phyloP scores from a whole-genome alignment of 169 alveolate genomes.

The Sarcocystis neurona region DNA sequence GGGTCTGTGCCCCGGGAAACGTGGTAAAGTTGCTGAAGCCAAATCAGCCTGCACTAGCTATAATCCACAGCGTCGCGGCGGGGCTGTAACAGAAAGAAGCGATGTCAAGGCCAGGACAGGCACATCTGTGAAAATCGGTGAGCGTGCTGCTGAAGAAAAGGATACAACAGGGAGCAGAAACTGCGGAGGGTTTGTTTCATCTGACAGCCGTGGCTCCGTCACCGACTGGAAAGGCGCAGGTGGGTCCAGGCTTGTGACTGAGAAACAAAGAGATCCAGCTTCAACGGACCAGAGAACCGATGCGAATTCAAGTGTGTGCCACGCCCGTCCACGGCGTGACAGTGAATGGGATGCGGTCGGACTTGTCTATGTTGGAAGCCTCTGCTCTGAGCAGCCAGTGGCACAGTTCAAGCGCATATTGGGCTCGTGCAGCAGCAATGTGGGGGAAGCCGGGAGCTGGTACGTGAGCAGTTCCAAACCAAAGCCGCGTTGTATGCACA shows the following conservation, averaged over 20 bases:
- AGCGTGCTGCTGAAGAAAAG: neutral
- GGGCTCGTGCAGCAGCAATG: neutral
- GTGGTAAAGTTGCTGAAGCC: neutral
- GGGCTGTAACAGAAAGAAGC: no score
- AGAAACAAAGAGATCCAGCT: no score
- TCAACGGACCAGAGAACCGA: no score
- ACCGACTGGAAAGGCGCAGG: neutral
- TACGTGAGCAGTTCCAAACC: constrained; percentile 22
- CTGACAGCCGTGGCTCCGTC: neutral
- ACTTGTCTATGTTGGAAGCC: constrained; percentile 27
- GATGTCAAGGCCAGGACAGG: no score
- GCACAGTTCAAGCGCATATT: neutral
- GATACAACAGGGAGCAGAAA: neutral
- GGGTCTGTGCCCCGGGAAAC: neutral
- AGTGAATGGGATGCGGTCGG: constrained; percentile 27
- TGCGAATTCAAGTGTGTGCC: neutral
- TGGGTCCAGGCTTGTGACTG: no score
- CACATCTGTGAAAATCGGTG: no score
- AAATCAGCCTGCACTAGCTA: neutral
- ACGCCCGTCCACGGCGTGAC: neutral
- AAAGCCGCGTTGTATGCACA: no score
- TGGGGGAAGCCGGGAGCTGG: neutral
- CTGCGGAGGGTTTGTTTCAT: neutral
- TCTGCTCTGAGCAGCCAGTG: constrained; percentile 7
- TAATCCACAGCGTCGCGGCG: no score